Base-by-base conservation (phyloP, 169 alveolate genomes). In the Amoebophrya sp. region DNA sequence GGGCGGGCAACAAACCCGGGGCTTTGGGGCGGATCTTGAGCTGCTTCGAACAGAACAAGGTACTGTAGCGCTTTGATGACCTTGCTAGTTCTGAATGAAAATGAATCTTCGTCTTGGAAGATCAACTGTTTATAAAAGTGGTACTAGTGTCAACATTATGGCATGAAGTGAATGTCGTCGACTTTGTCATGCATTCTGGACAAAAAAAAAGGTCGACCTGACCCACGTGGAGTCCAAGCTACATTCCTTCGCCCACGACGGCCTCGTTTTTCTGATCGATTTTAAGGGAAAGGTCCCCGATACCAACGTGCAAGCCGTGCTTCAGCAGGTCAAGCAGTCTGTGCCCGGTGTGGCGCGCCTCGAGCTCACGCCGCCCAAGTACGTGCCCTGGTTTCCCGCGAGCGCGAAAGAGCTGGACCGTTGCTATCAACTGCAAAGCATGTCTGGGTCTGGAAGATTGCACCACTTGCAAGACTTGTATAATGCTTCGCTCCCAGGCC, bases 1-100 rank as follows among this genome's bases (percentile, higher is more conserved):
- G 83, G 1, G 83, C 38, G 10, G 83, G 83, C 83, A 66, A 66
- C 83, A 66, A 66, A 66, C 83, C 83, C 32, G 83, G 83, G 0
- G 83, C 83, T 2, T 25, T 66, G 7, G 83, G 83, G 10, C 2
- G 32, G 39, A 66, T 66, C 1, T 25, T 66, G 35, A n/a, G 32
- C 35, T 2, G 32, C 2, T 66, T 66, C 35, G 83, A 66, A 7
- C 7, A 66, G 83, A 2, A 66, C 83, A 66, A 66, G 83, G 83
- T 66, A 66, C 35, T 41, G n/a, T n/a, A n/a, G n/a, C n/a, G n/a
- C n/a, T n/a, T n/a, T n/a, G n/a, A n/a, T n/a, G n/a, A n/a, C n/a
- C n/a, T n/a, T n/a, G n/a, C n/a, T n/a, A n/a, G n/a, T n/a, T n/a
- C n/a, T n/a, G n/a, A n/a, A n/a, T n/a, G n/a, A n/a, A n/a, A n/a